Evolutionary conservation across 2,329 filamentous ascomycete genomes (phyloP), one percentile per base, ranked within the genome.

Genomic region (Fusarium equiseti): DNA sequence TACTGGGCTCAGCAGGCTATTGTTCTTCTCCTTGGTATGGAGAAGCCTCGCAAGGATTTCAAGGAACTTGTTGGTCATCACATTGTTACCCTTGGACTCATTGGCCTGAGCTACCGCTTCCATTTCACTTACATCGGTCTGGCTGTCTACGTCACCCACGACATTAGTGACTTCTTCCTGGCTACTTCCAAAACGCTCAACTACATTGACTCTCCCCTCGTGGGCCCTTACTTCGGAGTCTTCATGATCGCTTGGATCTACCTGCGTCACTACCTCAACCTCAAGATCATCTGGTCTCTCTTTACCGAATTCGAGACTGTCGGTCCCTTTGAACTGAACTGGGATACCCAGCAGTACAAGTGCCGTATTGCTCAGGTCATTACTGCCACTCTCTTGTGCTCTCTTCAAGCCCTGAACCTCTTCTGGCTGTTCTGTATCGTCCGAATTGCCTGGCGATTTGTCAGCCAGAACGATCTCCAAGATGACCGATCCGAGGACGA

Each of bases 1-100:
- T 98, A 97, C 86, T 98, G 95, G 95, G 90, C 92, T 5, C 95
- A 98, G 85, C 95, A 98, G 84, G 92, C 92, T 53, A 92, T 98
- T 73, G 95, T 98, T 20, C 84, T 98, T 66, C 76, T 97, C 63
- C 84, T 98, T 55, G 92, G 93, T 80, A 87, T 97, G 81, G 95
- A 98, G 85, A 97, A 97, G 85, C 95, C 92, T 29, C 86, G 95
- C 66, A 98, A 97, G 84, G 95, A 98, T 81, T 98, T 95, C 82
- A 95, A 93, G 82, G 95, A 98, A 84, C 87, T 98, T 57, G 93
- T 97, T 53, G 89, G 91, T 58, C 95, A 98, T 80, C 95, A 98
- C 80, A 91, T 98, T 73, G 92, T 98, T 78, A 97, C 93, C 22
- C 83, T 98, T 64, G 84, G 90, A 22, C 87, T 98, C 74, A 97